These are phyloP conservation scores for Alternaria sp. DNA, from an alignment of 2,329 filamentous ascomycete genomes.

Conservation along the genomic window DNA sequence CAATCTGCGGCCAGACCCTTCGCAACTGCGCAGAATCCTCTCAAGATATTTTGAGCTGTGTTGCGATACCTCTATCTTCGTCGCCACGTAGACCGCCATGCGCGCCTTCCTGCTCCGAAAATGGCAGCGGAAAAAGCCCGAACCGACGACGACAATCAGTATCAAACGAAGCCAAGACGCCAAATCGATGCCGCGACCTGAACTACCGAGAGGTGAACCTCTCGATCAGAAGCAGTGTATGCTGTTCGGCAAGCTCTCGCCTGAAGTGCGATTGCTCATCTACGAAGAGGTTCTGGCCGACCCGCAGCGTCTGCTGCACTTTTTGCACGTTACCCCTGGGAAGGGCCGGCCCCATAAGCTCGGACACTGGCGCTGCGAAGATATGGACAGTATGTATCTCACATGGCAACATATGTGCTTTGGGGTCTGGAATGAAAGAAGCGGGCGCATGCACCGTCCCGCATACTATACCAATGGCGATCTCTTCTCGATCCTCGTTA, in stretches of 20 bases:
- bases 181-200: not conserved
- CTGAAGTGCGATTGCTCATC: not conserved
- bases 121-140: not conserved
- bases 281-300: conserved; percentile 1
- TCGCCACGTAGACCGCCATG: not conserved
- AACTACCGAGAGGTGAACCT: not conserved
- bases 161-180: not conserved
- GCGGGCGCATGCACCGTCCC: no score
- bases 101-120: not conserved
- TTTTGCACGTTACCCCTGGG: not conserved
- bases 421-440: no score
- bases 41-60: not conserved
- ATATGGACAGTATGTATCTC: not conserved
- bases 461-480: no score
- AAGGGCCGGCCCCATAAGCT: not conserved
- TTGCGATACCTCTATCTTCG: not conserved
- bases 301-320: not conserved
- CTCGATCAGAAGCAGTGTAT: not conserved
- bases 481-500: no score
- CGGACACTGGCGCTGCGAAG: not conserved
- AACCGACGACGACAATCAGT: not conserved
- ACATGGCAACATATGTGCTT: no score
- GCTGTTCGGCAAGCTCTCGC: not conserved
- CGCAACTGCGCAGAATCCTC: not conserved
- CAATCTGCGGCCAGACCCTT: not conserved